Conservation (phyloP, 2,329 filamentous ascomycete species). For the Aaosphaeria pasadenensis region DNA sequence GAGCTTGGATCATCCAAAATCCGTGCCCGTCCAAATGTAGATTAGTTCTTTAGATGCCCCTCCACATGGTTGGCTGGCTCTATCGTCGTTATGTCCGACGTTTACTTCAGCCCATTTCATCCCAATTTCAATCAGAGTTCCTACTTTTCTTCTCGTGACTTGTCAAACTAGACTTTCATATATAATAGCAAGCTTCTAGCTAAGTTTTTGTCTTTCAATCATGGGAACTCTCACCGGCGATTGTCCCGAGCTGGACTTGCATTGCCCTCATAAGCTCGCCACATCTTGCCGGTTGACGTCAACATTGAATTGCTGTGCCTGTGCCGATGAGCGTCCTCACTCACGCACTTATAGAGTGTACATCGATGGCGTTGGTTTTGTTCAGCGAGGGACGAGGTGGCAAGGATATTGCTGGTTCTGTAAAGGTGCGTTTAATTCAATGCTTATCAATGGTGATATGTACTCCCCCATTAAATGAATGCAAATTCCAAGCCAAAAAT, state of each 20-base stretch:
- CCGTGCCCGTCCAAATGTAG: too few species aligned
- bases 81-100: too few species aligned
- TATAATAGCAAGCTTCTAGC: neutral
- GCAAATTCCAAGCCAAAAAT: too few species aligned
- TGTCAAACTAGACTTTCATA: too few species aligned
- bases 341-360: constrained; percentile 45
- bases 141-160: too few species aligned
- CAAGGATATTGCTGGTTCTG: constrained; percentile 53
- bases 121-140: too few species aligned
- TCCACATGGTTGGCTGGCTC: too few species aligned
- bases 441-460: too few species aligned
- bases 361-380: constrained; percentile 51
- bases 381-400: constrained; percentile 47
- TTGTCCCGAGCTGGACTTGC: constrained; percentile 31
- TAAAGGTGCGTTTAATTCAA: constrained; percentile 28
- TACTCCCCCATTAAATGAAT: too few species aligned
- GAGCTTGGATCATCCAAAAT: too few species aligned
- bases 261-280: constrained; percentile 42
- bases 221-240: constrained; percentile 42
- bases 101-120: too few species aligned
- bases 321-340: constrained; percentile 40
- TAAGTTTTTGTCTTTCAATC: neutral
- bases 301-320: constrained; percentile 40
- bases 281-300: constrained; percentile 42
- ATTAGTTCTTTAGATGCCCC: too few species aligned